Base-by-base conservation (phyloP, 2,329 filamentous ascomycete species). In the Kalmusia sp. region DNA sequence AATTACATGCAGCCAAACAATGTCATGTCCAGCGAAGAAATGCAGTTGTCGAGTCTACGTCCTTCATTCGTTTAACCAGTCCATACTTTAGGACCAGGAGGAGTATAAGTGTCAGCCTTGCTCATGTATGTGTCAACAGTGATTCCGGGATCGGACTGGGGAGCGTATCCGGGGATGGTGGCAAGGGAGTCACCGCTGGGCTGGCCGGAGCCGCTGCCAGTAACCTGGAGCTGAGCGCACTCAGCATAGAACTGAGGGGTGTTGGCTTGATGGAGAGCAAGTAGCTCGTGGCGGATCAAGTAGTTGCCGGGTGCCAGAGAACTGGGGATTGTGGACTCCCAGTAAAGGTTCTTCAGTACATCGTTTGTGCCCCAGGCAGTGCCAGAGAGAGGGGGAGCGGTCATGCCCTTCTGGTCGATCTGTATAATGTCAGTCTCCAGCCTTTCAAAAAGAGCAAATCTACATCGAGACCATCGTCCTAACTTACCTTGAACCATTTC, bases 261-360 rank as follows among this genome's bases (percentile, higher is more conserved):
- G 52, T 83, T 82, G 28, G 78, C 76, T 67, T 84, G 81, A 68
- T 85, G 82, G 6, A 85, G 77, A 38, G 82, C 82, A 27, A 85
- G 74, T 49, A 85, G 71, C 73, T 85, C 82, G 67, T 85, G 82
- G 43, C 82, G 77, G 64, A 85, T 52, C 11, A 67, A 53, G 41
- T 67, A 67, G 49, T 65, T 65, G 7, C 64, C 63, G 0, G 64
- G 41, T 76, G 62, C 63, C 15, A 85, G 74, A 34, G 66, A 73
- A 15, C 68, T 63, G 2, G 83, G 84, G 55, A 86, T 80, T 14
- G 71, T 81, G 68, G 77, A 80, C 21, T 81, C 80, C 80, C 80
- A 86, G 61, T 79, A 72, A n/a, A 81, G 69, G 33, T 77, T 77
- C 62, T 77, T 76, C 47, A 75, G 67, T 17, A 84, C 77, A 12